These are phyloP conservation scores for Trichoderma polysporum DNA, from an alignment of 2,329 filamentous ascomycete genomes.

Conservation along the genomic window DNA sequence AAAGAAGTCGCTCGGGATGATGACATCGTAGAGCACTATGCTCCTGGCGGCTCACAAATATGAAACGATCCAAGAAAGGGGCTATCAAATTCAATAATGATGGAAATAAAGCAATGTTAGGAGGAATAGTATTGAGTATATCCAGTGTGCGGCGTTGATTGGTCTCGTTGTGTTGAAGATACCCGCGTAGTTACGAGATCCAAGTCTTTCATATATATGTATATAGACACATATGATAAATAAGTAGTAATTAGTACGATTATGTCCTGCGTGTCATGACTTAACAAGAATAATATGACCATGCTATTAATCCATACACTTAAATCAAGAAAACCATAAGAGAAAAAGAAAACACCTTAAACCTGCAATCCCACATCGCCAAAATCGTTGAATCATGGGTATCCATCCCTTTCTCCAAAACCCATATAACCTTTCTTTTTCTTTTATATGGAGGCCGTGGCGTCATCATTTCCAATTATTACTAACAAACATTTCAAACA, in stretches of 20 bases:
- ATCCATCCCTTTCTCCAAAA: conserved; percentile 8
- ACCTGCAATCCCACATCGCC: conserved; percentile 3
- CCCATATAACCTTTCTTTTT: not conserved
- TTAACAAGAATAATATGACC: not conserved
- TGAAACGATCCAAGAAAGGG: not conserved
- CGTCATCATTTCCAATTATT: conserved; percentile 9
- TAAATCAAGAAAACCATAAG: not conserved
- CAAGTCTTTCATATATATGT: not conserved
- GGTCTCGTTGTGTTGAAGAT: not conserved
- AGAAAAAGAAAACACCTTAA: not conserved
- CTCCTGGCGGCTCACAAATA: not conserved
- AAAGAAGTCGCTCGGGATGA: not conserved
- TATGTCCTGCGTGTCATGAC: not conserved
- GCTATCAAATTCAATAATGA: not conserved
- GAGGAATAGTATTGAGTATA: not conserved
- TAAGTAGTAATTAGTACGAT: not conserved
- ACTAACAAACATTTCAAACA: not conserved
- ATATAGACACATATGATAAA: not conserved
- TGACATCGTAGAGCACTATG: conserved; percentile 4
- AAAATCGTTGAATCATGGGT: conserved; percentile 13
- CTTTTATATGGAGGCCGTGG: not conserved
- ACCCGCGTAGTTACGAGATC: not conserved
- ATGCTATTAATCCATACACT: conserved; percentile 6
- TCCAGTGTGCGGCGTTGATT: not conserved
- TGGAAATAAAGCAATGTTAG: not conserved